A percentile compares a stretch with the other conserved stretches of the same genome.
Evolutionary conservation across 371 early-diverging fungal species (phyloP).

Genomic region (Mortierella sp.): DNA sequence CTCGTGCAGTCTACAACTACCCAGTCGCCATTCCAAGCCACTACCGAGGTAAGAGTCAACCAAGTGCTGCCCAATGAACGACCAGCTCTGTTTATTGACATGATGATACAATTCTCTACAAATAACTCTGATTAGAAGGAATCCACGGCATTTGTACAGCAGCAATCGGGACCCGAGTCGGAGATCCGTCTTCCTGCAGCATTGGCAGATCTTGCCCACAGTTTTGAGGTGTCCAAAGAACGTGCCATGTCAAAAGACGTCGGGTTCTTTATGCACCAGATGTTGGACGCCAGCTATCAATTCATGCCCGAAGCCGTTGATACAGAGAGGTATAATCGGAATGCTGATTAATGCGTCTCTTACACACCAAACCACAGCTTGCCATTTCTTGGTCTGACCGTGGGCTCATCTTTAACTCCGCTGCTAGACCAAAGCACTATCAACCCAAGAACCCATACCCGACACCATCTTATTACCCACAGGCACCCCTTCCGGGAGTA

Average conservation of each 20-base stretch:
- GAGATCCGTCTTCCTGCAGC: constrained; percentile 77
- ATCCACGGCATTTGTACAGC: constrained; percentile 24
- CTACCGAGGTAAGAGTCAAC: not conserved
- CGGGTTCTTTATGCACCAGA: constrained; percentile 58
- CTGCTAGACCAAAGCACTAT: constrained; percentile 75
- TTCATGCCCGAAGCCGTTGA: constrained; percentile 81
- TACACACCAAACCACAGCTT: too few species aligned
- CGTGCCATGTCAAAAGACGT: constrained; percentile 29
- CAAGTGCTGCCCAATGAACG: too few species aligned
- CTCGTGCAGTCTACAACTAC: not conserved
- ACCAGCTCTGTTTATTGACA: not conserved
- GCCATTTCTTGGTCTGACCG: too few species aligned
- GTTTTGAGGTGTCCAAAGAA: constrained; percentile 79
- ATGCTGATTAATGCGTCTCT: too few species aligned
- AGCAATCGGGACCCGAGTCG: not conserved
- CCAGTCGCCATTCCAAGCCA: not conserved
- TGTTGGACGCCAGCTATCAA: constrained; percentile 83
- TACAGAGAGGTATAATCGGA: constrained; percentile 68
- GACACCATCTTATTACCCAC: constrained; percentile 92
- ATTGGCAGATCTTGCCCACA: constrained; percentile 79
- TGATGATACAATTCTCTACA: not conserved
- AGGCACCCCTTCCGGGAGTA: constrained; percentile 74
- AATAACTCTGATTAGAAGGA: not conserved
- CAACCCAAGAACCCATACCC: constrained; percentile 80
- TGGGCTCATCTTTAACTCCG: too few species aligned